A percentile compares a stretch with the other conserved stretches of the same genome.
Evolutionary conservation across 495 filamentous ascomycete species (phyloP).

Genomic region (Xylaria flabelliformis): DNA sequence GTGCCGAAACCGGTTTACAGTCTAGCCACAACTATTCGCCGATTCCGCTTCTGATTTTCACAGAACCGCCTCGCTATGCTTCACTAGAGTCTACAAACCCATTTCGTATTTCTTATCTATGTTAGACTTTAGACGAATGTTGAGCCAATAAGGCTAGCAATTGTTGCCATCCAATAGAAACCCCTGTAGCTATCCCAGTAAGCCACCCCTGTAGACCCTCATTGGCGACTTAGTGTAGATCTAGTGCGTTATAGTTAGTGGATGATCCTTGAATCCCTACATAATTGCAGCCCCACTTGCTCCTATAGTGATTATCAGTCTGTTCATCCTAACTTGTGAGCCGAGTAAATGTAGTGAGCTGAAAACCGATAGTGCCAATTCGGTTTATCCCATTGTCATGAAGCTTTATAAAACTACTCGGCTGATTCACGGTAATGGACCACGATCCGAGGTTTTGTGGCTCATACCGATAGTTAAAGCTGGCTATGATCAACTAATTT

Average conservation of each 20-base stretch:
- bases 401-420: background rate
- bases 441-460: background rate
- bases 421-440: background rate
- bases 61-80: background rate
- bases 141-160: background rate
- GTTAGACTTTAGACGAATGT: background rate
- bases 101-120: background rate
- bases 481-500: background rate
- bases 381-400: background rate
- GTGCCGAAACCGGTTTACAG: background rate
- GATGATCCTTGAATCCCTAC: constrained; percentile 5
- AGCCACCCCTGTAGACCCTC: background rate
- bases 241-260: background rate
- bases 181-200: background rate
- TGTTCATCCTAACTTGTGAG: background rate
- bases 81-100: background rate
- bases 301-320: background rate
- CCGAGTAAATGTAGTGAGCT: constrained; percentile 7
- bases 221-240: constrained; percentile 7
- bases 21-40: background rate
- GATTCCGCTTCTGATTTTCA: background rate
- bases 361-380: constrained; percentile 18
- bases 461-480: background rate
- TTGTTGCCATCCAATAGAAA: background rate
- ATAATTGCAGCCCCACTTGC: background rate